These are phyloP conservation scores for Silybum marianum DNA, from an alignment of 129 eudicot species.

Conservation along the genomic window DNA sequence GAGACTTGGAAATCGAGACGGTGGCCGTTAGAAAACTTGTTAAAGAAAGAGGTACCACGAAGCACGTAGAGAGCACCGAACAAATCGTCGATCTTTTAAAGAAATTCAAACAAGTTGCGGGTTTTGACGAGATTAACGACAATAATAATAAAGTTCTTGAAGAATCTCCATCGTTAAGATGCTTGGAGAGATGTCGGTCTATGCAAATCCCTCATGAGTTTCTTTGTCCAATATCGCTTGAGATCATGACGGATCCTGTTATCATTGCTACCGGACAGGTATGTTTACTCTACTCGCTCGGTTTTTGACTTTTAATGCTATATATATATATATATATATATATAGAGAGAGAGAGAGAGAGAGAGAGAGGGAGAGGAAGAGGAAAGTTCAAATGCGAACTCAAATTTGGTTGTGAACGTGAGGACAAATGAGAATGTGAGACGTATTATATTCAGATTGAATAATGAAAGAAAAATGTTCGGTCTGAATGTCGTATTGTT, in stretches of 20 bases:
- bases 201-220: constrained; percentile 64
- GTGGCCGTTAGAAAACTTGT: constrained; percentile 50
- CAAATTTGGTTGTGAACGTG: no score
- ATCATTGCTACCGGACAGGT: constrained; percentile 84
- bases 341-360: no score
- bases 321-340: no score
- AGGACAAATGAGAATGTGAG: no score
- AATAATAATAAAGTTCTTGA: constrained; percentile 40
- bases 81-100: constrained; percentile 55
- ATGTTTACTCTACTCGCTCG: constrained; percentile 9
- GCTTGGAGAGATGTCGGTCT: constrained; percentile 49
- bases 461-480: no score
- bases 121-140: constrained; percentile 50
- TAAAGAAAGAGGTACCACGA: constrained; percentile 43
- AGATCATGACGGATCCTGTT: constrained; percentile 80
- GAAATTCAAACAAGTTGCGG: constrained; percentile 69
- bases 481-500: no score
- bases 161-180: constrained; percentile 33
- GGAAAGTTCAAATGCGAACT: no score
- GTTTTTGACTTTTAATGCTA: constrained; percentile 5
- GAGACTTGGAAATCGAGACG: constrained; percentile 61
- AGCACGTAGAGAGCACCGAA: constrained; percentile 41
- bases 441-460: no score
- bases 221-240: constrained; percentile 74
- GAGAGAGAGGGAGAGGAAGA: no score